Base-by-base conservation (phyloP, 164 flowering plant genomes). In the Stephania yunnanensis region DNA sequence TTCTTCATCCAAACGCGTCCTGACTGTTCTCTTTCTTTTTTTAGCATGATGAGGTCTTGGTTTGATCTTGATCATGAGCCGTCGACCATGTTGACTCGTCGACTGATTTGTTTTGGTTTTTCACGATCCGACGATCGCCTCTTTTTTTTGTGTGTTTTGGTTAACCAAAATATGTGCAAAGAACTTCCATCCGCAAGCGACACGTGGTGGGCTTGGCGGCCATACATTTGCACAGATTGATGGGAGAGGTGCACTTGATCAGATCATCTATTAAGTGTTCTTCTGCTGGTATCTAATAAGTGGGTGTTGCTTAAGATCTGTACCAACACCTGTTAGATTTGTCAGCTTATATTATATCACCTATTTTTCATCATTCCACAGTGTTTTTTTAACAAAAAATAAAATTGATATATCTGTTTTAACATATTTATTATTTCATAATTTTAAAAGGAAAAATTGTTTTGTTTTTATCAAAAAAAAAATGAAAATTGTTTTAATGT, bases 161-260 rank as follows among this genome's bases (percentile, higher is more conserved):
- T 36, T 36, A 36, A 36, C 42, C 42, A 0, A 36, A 36, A 36
- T 36, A 71, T 45, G 87, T 84, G 87, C 86, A 81, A 82, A 84
- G 75, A 10, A 72, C 89, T 86, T 86, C 89, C 89, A 86, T 86
- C 89, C 89, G 87, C 83, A 72, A 81, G 87, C 71, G 73, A 81
- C 29, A 75, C 36, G 31, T 74, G 67, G 19, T 84, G 86, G 55
- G 80, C 84, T 84, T 2, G 76, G 83, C 88, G 88, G 88, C 85
- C 88, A 86, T 86, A 71, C 9, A 82, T 81, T 84, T 86, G 88
- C 86, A 77, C 82, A 86, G 31, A 86, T 70, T 71, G 74, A 83
- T 42, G 9, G 50, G 30, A 31, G 52, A 6, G 17, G 73, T 73
- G 80, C 31, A 19, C 30, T 46, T 46, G 42, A 36, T 36, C 42